phyloP scores from a whole-genome alignment of 208 protist genomes.

The Endotrypanum monterogeii region DNA sequence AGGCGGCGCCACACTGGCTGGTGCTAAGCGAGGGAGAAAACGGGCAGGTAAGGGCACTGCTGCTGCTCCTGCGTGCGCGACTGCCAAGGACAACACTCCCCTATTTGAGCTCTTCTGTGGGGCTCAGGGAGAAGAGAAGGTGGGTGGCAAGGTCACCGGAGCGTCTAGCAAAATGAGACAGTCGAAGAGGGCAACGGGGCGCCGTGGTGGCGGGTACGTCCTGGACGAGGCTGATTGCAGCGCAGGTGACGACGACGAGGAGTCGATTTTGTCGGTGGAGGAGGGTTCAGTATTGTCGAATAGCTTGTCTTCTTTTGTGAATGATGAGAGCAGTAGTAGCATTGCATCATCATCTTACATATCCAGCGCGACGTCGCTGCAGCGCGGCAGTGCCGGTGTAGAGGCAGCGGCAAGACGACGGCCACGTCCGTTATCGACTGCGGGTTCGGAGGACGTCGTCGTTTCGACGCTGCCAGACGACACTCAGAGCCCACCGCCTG shows the following conservation, averaged over 20 bases:
- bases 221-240: constrained; percentile 32
- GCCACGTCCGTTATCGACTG: not conserved
- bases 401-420: not conserved
- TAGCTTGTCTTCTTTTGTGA: constrained; percentile 28
- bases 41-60: not conserved
- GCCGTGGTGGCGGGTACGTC: constrained; percentile 30
- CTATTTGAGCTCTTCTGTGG: constrained; percentile 8
- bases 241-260: constrained; percentile 6
- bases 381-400: not conserved
- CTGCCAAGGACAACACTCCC: constrained; percentile 10
- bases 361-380: constrained; percentile 13
- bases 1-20: not conserved
- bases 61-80: constrained; percentile 5
- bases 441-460: constrained; percentile 1
- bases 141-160: not conserved
- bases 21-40: not conserved
- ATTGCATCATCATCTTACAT: constrained; percentile 11
- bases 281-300: constrained; percentile 5
- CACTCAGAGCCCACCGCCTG: not conserved
- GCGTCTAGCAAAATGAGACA: not conserved
- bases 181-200: not conserved
- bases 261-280: constrained; percentile 7
- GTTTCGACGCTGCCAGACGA: not conserved
- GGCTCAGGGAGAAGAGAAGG: not conserved
- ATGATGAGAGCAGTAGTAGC: constrained; percentile 24